Conservation (phyloP, 2,329 filamentous ascomycete genomes). For the Colletotrichum abscissum region DNA sequence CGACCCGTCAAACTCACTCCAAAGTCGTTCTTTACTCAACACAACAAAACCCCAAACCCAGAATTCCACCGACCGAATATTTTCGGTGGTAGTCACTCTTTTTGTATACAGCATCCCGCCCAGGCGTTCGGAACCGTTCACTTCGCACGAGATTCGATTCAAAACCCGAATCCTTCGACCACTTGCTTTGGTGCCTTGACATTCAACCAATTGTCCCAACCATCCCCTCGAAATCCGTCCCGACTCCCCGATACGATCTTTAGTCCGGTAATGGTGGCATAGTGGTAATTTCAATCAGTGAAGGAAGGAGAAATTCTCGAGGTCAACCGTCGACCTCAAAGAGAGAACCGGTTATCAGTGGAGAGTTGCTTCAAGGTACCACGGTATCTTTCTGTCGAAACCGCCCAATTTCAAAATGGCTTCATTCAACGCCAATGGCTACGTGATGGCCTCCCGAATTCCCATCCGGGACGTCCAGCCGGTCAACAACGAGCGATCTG, state of each 20-base stretch:
- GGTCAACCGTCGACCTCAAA: neutral
- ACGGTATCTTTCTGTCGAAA: neutral
- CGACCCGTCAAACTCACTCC: constrained; percentile 38
- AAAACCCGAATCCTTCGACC: neutral
- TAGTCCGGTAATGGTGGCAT: constrained; percentile 26
- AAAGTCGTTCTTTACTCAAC: constrained; percentile 46
- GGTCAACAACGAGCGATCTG: constrained; percentile 9
- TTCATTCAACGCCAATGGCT: constrained; percentile 37
- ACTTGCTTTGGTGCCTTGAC: neutral
- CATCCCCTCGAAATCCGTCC: neutral
- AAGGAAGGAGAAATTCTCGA: constrained; percentile 28
- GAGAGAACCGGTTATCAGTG: constrained; percentile 16
- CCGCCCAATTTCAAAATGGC: constrained; percentile 16
- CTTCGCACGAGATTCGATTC: neutral
- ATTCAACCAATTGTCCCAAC: neutral
- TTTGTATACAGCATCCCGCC: constrained; percentile 10
- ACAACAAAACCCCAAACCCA: neutral
- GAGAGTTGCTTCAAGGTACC: constrained; percentile 1
- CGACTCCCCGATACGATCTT: neutral
- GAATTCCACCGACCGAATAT: neutral
- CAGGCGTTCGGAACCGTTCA: neutral
- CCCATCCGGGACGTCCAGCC: constrained; percentile 38
- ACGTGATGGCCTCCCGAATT: constrained; percentile 42
- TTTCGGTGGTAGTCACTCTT: constrained; percentile 13
- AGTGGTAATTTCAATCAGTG: constrained; percentile 8